Evolutionary conservation across 2,329 filamentous ascomycete genomes (phyloP).

Genomic region (Aphanocladium album): DNA sequence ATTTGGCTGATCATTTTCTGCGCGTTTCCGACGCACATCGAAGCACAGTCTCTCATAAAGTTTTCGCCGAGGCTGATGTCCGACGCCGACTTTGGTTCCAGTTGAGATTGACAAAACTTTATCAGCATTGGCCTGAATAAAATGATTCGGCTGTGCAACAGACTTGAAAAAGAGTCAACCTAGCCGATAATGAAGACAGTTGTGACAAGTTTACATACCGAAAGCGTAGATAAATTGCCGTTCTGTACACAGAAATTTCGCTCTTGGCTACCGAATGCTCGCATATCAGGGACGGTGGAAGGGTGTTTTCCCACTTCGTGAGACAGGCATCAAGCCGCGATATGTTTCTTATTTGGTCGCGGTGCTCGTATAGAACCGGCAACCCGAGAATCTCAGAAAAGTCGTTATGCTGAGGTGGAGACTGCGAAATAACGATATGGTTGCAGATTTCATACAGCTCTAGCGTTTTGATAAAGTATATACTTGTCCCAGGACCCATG

Average conservation of each 20-base stretch:
- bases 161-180: background rate
- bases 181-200: background rate
- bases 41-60: background rate
- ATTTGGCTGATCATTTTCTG: background rate
- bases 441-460: conserved; percentile 1
- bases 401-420: background rate
- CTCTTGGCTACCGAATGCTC: background rate
- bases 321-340: background rate
- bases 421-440: background rate
- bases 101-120: background rate
- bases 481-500: background rate
- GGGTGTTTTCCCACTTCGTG: background rate
- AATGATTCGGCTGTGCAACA: conserved; percentile 1
- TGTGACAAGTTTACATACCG: no score
- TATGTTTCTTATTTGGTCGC: no score
- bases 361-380: no score
- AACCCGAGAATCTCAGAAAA: background rate
- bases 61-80: background rate
- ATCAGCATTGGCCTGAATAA: background rate
- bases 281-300: background rate
- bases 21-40: background rate
- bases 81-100: background rate
- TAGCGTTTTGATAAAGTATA: background rate
- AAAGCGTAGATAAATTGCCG: no score
- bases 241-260: background rate